Percentiles rank a stretch among this genome's conserved stretches.
These are phyloP conservation scores for Nakazawaea wickerhamii DNA, from an alignment of 805 yeast species.

Conservation along the genomic window DNA sequence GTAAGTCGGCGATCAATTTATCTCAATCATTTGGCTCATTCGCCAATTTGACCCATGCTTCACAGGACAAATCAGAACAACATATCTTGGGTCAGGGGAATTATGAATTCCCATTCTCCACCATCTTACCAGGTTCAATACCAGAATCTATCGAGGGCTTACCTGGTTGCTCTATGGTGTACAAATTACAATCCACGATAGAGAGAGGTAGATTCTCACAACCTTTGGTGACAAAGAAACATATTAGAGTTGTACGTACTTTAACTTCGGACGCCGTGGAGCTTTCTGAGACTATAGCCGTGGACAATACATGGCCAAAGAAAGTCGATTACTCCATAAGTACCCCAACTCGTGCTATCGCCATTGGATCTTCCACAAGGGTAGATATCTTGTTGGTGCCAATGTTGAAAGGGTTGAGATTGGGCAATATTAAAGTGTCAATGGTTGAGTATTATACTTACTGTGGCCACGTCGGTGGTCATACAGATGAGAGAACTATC, in stretches of 20 bases:
- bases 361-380: slow-evolving; percentile 78
- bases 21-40: slow-evolving; percentile 16
- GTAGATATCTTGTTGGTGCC: slow-evolving; percentile 73
- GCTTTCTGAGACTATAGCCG: slow-evolving; percentile 84
- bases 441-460: slow-evolving; percentile 60
- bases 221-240: slow-evolving; percentile 61
- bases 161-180: slow-evolving; percentile 69
- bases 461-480: slow-evolving; percentile 54
- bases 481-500: slow-evolving; percentile 58
- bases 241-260: slow-evolving; percentile 78
- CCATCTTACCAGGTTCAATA: slow-evolving; percentile 76
- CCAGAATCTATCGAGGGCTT: slow-evolving; percentile 90
- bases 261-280: slow-evolving; percentile 84
- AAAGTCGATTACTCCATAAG: slow-evolving; percentile 87
- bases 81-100: slow-evolving; percentile 63
- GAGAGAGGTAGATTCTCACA: slow-evolving; percentile 78
- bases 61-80: slow-evolving; percentile 17
- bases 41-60: slow-evolving; percentile 16
- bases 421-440: slow-evolving; percentile 68
- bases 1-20: slow-evolving; percentile 31
- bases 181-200: slow-evolving; percentile 70
- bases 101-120: slow-evolving; percentile 85
- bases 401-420: slow-evolving; percentile 66
- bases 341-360: slow-evolving; percentile 82
- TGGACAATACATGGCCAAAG: slow-evolving; percentile 92